Evolutionary conservation across 306 rosid species (phyloP).

Genomic region (Neltuma alba): DNA sequence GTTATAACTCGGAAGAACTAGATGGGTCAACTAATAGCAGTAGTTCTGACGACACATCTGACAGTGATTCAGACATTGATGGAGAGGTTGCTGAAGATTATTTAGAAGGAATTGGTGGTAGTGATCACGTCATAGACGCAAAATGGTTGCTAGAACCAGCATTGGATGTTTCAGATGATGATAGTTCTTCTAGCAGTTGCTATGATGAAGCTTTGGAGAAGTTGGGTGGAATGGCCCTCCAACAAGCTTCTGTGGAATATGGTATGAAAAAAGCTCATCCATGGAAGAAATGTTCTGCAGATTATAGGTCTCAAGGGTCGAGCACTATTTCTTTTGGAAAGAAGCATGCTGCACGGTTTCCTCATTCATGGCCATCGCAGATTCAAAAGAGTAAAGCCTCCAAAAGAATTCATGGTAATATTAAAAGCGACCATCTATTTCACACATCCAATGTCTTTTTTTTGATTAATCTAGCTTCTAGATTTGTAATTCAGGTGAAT

Average conservation of each 20-base stretch:
- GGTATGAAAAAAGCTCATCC: constrained; percentile 61
- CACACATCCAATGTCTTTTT: constrained; percentile 14
- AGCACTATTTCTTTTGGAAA: constrained; percentile 56
- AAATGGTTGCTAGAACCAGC: constrained; percentile 76
- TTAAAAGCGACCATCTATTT: constrained; percentile 18
- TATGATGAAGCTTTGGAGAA: constrained; percentile 67
- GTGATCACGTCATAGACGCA: constrained; percentile 60
- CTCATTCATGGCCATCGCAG: constrained; percentile 80
- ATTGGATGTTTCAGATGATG: constrained; percentile 53
- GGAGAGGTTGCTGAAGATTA: constrained; percentile 88
- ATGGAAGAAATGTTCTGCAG: constrained; percentile 47
- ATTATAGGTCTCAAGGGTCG: constrained; percentile 42
- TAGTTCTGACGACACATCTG: constrained; percentile 66
- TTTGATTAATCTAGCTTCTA: constrained; percentile 25
- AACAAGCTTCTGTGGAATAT: constrained; percentile 75
- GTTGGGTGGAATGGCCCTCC: constrained; percentile 78
- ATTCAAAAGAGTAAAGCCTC: constrained; percentile 68
- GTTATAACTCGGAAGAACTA: constrained; percentile 52
- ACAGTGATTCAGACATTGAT: constrained; percentile 77
- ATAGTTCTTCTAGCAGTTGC: constrained; percentile 63
- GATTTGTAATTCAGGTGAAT: constrained; percentile 26
- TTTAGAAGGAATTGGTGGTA: constrained; percentile 89
- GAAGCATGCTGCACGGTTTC: constrained; percentile 59
- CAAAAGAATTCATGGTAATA: constrained; percentile 68
- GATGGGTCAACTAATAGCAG: constrained; percentile 59